These are phyloP conservation scores for Lepraria neglecta DNA, from an alignment of 495 filamentous ascomycete species.

Conservation along the genomic window DNA sequence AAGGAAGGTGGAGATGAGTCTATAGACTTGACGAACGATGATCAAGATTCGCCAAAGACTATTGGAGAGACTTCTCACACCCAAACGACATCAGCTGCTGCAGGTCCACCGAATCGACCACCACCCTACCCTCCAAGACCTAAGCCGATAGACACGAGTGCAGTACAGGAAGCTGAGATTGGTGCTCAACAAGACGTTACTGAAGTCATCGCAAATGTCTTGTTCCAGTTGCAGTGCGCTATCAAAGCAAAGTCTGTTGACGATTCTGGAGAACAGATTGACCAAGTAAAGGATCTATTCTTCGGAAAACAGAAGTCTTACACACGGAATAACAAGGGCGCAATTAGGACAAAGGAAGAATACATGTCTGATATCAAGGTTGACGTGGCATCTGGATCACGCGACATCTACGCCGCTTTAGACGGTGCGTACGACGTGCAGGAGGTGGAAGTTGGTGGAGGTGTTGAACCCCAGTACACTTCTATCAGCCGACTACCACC, in stretches of 20 bases:
- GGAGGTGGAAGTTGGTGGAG: conserved; percentile 58
- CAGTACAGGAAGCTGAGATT: conserved; percentile 52
- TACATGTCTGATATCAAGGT: conserved; percentile 57
- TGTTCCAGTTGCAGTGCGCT: conserved; percentile 83
- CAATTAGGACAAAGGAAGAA: conserved; percentile 47
- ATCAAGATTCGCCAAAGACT: conserved; percentile 24
- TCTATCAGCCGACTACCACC: conserved; percentile 74
- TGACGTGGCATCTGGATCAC: conserved; percentile 52
- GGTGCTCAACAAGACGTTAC: conserved; percentile 83
- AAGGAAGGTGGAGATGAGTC: conserved; percentile 9
- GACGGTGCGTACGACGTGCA: conserved; percentile 78
- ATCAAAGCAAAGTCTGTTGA: conserved; percentile 60
- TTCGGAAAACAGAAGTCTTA: conserved; percentile 53
- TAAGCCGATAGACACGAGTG: conserved; percentile 34
- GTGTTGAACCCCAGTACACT: conserved; percentile 59
- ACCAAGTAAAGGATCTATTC: conserved; percentile 66
- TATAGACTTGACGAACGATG: neutral
- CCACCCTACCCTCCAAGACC: conserved; percentile 47
- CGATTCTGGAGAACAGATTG: conserved; percentile 65
- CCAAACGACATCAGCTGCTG: neutral
- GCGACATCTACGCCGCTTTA: conserved; percentile 75
- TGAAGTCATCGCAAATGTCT: conserved; percentile 86
- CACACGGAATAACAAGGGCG: conserved; percentile 41
- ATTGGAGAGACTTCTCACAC: neutral
- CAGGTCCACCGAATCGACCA: conserved; percentile 30